Evolutionary conservation across 2,329 filamentous ascomycete genomes (phyloP).

Genomic region (Mollisiaceae sp.): DNA sequence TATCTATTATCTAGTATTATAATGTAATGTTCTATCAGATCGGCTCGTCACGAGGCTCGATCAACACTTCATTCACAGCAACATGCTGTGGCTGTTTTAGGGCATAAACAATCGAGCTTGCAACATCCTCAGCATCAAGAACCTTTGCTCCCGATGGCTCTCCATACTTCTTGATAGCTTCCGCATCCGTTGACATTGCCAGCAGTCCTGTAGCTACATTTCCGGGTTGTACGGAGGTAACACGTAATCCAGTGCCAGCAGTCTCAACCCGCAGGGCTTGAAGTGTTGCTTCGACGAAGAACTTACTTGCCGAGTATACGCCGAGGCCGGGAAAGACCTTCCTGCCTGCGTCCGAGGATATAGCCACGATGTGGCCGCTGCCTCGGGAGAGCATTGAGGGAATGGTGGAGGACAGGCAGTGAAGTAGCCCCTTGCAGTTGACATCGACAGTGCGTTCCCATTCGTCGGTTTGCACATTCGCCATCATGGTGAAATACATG

Average conservation of each 20-base stretch:
- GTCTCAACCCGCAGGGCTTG: conserved; percentile 78
- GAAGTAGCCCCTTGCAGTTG: conserved; percentile 82
- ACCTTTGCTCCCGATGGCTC: conserved; percentile 77
- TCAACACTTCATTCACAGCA: conserved; percentile 79
- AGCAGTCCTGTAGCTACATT: conserved; percentile 77
- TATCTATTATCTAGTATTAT: background rate
- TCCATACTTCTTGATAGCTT: conserved; percentile 80
- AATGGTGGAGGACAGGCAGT: conserved; percentile 72
- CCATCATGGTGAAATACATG: conserved; percentile 92
- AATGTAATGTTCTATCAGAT: conserved; percentile 51
- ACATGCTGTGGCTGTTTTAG: conserved; percentile 76
- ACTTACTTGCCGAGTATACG: conserved; percentile 83
- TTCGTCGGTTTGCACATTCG: conserved; percentile 72
- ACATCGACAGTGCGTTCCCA: conserved; percentile 86
- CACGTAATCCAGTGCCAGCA: conserved; percentile 72
- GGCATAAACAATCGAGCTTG: conserved; percentile 74
- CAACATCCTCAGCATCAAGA: conserved; percentile 74
- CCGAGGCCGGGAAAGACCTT: conserved; percentile 83
- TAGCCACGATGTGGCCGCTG: conserved; percentile 75
- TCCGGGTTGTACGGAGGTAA: conserved; percentile 78
- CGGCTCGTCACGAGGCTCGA: conserved; percentile 78
- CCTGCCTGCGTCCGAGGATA: conserved; percentile 81
- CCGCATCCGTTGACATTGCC: conserved; percentile 74
- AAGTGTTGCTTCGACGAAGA: conserved; percentile 84
- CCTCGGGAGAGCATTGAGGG: conserved; percentile 74